These are phyloP conservation scores for Coemansia sp. DNA, from an alignment of 192 early-diverging fungal species.

Conservation along the genomic window DNA sequence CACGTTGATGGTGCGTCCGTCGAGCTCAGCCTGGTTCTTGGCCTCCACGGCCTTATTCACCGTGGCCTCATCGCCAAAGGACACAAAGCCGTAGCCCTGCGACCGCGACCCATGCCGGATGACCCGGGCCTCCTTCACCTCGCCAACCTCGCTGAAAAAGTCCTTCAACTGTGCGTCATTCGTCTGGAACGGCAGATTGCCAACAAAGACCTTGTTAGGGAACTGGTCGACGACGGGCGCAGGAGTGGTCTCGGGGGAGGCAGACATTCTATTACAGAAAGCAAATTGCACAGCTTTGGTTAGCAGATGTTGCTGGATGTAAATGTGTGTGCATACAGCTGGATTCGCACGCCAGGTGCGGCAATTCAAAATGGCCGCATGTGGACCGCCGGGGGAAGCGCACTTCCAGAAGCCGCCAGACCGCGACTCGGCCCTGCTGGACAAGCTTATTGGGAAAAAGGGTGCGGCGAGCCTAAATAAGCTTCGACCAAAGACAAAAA, in stretches of 20 bases:
- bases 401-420: too few species aligned
- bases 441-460: too few species aligned
- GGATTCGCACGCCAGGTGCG: too few species aligned
- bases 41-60: slow-evolving; percentile 68
- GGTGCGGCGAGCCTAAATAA: too few species aligned
- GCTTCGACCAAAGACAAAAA: background rate
- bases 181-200: slow-evolving; percentile 89
- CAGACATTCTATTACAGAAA: slow-evolving; percentile 22
- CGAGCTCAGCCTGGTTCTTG: slow-evolving; percentile 78
- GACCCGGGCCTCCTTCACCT: slow-evolving; percentile 73
- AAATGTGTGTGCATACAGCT: background rate
- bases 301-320: background rate
- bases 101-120: slow-evolving; percentile 79
- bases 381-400: too few species aligned
- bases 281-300: background rate
- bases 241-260: slow-evolving; percentile 25
- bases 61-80: slow-evolving; percentile 68
- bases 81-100: slow-evolving; percentile 93
- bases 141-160: slow-evolving; percentile 67
- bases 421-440: too few species aligned
- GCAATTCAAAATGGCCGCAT: too few species aligned
- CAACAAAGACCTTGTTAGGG: slow-evolving; percentile 86
- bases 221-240: slow-evolving; percentile 21
- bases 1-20: slow-evolving; percentile 86
- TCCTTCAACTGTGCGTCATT: slow-evolving; percentile 74